Evolutionary conservation across 192 early-diverging fungal genomes (phyloP).

Genomic region (Phycomyces blakesleeanus): DNA sequence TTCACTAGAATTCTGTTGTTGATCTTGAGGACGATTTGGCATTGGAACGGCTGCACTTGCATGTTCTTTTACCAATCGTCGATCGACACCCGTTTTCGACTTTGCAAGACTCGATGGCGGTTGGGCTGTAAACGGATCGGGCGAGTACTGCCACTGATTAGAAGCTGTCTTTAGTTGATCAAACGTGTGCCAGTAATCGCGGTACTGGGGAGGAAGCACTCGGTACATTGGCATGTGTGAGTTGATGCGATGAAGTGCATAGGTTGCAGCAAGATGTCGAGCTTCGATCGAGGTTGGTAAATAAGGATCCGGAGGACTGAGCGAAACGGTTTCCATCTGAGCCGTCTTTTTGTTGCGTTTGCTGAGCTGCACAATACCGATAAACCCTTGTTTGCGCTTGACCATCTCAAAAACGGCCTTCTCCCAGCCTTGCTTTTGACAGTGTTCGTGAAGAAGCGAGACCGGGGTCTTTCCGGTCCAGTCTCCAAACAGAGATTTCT

Average conservation of each 20-base stretch:
- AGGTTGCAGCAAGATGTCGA: constrained; percentile 72
- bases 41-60: constrained; percentile 22
- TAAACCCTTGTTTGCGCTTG: constrained; percentile 32
- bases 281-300: constrained; percentile 56
- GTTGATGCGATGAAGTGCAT: constrained; percentile 70
- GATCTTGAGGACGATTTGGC: constrained; percentile 38
- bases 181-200: constrained; percentile 68
- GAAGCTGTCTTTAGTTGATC: constrained; percentile 50
- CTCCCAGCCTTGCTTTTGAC: constrained; percentile 71
- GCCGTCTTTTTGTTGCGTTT: constrained; percentile 59
- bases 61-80: constrained; percentile 21
- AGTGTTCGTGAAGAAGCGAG: constrained; percentile 72
- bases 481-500: constrained; percentile 55
- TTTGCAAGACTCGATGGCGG: constrained; percentile 24
- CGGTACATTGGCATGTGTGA: constrained; percentile 66
- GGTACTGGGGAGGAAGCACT: constrained; percentile 70
- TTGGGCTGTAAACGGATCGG: constrained; percentile 76
- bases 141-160: constrained; percentile 56
- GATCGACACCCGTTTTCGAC: constrained; percentile 32
- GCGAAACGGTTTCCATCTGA: constrained; percentile 46
- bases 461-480: constrained; percentile 90
- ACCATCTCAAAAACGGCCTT: constrained; percentile 63
- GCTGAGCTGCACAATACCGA: constrained; percentile 46
- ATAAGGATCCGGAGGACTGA: constrained; percentile 42
- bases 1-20: constrained; percentile 32